A percentile compares a stretch with the other conserved stretches of the same genome.
Evolutionary conservation across 805 yeast genomes (phyloP).

Genomic region (Candida peoriensis): DNA sequence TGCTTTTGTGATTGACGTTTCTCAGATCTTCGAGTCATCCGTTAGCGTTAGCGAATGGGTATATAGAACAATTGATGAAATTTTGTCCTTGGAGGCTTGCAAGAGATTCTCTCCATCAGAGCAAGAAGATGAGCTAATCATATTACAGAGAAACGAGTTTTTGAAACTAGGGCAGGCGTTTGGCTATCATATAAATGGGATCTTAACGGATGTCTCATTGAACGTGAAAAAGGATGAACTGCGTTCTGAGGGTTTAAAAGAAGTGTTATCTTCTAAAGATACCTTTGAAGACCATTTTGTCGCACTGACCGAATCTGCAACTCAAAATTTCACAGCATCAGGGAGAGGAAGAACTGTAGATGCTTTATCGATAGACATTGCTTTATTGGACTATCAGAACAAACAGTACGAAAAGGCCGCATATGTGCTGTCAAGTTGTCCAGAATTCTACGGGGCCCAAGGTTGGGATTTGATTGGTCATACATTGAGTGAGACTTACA

Average conservation of each 20-base stretch:
- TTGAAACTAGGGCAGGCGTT: constrained; percentile 27
- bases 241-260: constrained; percentile 14
- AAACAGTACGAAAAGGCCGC: constrained; percentile 57
- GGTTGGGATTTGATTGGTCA: constrained; percentile 77
- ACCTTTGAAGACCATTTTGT: constrained; percentile 40
- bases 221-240: background rate
- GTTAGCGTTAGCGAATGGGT: constrained; percentile 36
- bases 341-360: constrained; percentile 63
- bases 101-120: constrained; percentile 25
- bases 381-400: constrained; percentile 57
- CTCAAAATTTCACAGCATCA: constrained; percentile 46
- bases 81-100: constrained; percentile 24
- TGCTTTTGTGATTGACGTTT: constrained; percentile 36
- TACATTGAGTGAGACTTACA: constrained; percentile 57
- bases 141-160: constrained; percentile 43
- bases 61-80: constrained; percentile 37
- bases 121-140: constrained; percentile 43
- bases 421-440: constrained; percentile 60
- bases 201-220: constrained; percentile 17
- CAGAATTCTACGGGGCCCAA: constrained; percentile 56
- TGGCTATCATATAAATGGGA: constrained; percentile 29
- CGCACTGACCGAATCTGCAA: constrained; percentile 49
- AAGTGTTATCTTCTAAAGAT: constrained; percentile 27
- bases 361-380: constrained; percentile 72
- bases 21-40: constrained; percentile 19